Base-by-base conservation (phyloP, 805 yeast species). In the Nakazawaea holstii region DNA sequence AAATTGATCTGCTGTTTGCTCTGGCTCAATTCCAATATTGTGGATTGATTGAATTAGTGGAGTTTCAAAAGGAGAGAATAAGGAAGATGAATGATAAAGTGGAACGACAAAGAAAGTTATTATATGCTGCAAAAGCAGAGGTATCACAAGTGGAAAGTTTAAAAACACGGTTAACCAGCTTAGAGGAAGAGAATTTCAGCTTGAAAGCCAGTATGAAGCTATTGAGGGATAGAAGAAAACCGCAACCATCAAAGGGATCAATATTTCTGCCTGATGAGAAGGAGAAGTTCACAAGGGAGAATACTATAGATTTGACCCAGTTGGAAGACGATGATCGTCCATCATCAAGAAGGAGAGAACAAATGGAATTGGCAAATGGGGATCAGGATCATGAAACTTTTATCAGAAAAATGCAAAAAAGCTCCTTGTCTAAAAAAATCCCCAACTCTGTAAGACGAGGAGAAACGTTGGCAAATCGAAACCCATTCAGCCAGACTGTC, bases 1-100 rank as follows among this genome's bases (percentile, higher is more conserved):
- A 53, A 20, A 31, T 53, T 9, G 56, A 53, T 35, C n/a, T 45
- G 1, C 36, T 52, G 7, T 52, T 48, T 39, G 51, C 55, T 5
- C 40, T 28, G 43, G 45, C 56, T 4, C 54, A 53, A 13, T 53
- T 53, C 35, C 56, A 53, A 41, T 52, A 42, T 26, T 38, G 46
- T 31, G 50, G 51, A 1, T 29, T 53, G 44, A n/a, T 46, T n/a
- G 52, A 50, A 17, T 29, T 40, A 4, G 17, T 50, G 8, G 29
- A 37, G 9, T 43, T 27, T 27, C 51, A 52, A 40, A 29, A 44
- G 5, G 27, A 30, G n/a, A 8, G 31, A 13, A 45, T 52, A 8
- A 20, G 33, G 8, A 45, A 43, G 26, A 17, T 46, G 13, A 42
- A 32, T n/a, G n/a, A 15, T 3, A 53, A 52, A 20, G 41, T 46